Evolutionary conservation across 331 rosid genomes (phyloP), one percentile per base, ranked within the genome.

Genomic region (Pyracantha coccinea): DNA sequence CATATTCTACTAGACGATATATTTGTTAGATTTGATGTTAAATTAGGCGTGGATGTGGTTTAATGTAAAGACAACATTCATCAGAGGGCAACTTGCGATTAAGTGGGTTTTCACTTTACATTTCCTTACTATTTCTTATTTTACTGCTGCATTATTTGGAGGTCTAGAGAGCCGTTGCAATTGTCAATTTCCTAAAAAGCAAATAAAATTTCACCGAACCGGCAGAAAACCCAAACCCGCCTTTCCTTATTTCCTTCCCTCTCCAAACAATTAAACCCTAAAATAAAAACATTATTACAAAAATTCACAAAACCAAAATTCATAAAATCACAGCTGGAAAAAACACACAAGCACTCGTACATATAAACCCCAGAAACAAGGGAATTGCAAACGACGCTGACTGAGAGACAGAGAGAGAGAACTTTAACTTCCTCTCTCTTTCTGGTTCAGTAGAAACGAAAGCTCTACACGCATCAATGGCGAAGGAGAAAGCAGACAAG

Each of bases 401-500:
- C n/a, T n/a, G n/a, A n/a, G n/a, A 25, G 33, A 6, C 10, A 25
- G 8, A 60, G n/a, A 6, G 10, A 27, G 35, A 14, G 66, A 58
- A 58, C 3, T 58, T 58, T 0, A 27, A 12, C 27, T 38, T 11
- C 17, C 33, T 33, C 19, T 23, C 15, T 41, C 58, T 4, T 23
- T 5, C 10, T 6, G 8, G 44, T 21, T 28, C 55, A 6, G 20
- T 16, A 33, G 44, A 64, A 64, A 17, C 32, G 14, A 64, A 32
- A 33, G 2, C 2, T 16, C 59, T 19, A 19, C 23, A 24, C 16
- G 15, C 27, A 63, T 1, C 31, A 29, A 88, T 91, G 96, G 93
- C 88, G 2, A 79, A 79, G 33, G 75, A 79, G 12, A 89, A 23
- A 1, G 64, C 83, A 77, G 90, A 86, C 80, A 79, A 89, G 71